Conservation (phyloP, 371 early-diverging fungal genomes). For the Apophysomyces trapeziformis region DNA sequence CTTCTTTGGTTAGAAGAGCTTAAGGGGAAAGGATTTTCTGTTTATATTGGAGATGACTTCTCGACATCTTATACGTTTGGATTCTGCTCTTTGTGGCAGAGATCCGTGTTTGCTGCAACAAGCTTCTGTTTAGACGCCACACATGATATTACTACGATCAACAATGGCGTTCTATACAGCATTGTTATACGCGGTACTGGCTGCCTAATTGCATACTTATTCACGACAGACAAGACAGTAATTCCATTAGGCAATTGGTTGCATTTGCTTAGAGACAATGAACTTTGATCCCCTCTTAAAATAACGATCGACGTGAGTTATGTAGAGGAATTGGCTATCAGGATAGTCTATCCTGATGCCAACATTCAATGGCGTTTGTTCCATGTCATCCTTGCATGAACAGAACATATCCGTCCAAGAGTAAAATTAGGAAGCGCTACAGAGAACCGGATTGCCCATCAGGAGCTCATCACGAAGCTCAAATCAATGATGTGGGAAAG, state of each 20-base stretch:
- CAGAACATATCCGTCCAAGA: neutral
- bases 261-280: neutral
- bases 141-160: neutral
- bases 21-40: neutral
- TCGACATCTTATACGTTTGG: slow-evolving; percentile 8
- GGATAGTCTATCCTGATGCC: neutral
- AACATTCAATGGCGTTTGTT: slow-evolving; percentile 9
- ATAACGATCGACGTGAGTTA: slow-evolving; percentile 10
- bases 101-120: neutral
- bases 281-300: neutral
- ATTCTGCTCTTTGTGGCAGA: slow-evolving; percentile 11
- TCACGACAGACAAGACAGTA: slow-evolving; percentile 5
- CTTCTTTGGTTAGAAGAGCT: neutral
- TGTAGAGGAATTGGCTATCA: neutral
- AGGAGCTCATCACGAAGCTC: neutral
- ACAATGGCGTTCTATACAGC: neutral
- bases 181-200: slow-evolving; percentile 12
- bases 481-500: neutral
- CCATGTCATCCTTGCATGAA: slow-evolving; percentile 7
- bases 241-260: slow-evolving; percentile 1
- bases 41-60: neutral
- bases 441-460: neutral
- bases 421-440: neutral
- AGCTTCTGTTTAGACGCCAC: slow-evolving; percentile 9
- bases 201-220: slow-evolving; percentile 8